These are phyloP conservation scores for Colletotrichum sp. DNA, from an alignment of 2,329 filamentous ascomycete species.

Conservation along the genomic window DNA sequence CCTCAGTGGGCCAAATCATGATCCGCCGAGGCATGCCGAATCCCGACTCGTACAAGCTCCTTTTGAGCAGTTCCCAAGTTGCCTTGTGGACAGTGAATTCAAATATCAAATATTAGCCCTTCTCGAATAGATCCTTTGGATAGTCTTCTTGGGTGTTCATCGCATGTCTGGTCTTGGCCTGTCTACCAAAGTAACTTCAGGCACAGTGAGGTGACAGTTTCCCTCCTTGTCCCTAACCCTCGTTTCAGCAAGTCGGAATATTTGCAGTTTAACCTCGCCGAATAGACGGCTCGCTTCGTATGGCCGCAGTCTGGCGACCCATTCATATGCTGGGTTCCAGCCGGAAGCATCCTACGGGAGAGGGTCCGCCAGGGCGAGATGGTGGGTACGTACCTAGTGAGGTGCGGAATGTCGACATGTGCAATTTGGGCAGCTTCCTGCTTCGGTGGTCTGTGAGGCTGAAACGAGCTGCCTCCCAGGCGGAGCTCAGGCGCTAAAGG, in stretches of 20 bases:
- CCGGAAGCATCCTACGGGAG: neutral
- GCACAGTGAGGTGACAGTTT: neutral
- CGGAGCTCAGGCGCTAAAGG: constrained; percentile 2
- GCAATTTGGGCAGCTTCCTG: neutral
- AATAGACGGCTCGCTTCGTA: neutral
- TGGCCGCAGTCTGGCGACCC: neutral
- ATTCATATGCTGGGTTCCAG: neutral
- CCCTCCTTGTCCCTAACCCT: neutral
- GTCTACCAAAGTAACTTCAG: neutral
- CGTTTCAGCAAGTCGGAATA: neutral
- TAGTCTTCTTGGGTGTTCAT: neutral
- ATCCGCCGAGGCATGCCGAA: neutral
- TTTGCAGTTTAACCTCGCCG: neutral
- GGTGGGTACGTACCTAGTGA: neutral
- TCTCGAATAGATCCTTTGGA: neutral
- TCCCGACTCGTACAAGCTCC: neutral
- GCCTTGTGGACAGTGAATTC: neutral
- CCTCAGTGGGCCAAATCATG: neutral
- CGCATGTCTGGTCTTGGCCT: neutral
- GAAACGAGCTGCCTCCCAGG: constrained; percentile 4
- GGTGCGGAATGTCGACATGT: neutral
- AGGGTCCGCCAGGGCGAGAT: neutral
- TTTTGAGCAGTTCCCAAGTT: neutral
- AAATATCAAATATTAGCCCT: neutral
- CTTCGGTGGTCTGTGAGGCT: constrained; percentile 16